Evolutionary conservation across 305 asterid genomes (phyloP).

Genomic region (Fraxinus latifolia): DNA sequence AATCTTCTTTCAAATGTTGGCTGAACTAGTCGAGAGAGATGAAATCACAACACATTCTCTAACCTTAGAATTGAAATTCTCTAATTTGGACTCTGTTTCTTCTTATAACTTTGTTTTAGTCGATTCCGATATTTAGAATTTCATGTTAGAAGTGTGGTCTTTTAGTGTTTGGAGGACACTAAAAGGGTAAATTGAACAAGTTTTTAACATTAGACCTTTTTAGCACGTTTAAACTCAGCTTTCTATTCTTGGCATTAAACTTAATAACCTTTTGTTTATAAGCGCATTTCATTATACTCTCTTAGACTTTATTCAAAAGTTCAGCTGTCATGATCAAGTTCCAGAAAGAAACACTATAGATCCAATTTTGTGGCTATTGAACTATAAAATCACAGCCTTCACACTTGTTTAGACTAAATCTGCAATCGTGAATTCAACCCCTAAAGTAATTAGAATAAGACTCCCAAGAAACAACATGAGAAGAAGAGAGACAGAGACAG

Average conservation of each 20-base stretch:
- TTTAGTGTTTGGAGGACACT: no score
- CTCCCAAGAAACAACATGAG: constrained; percentile 21
- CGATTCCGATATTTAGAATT: background rate
- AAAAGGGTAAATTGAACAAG: background rate
- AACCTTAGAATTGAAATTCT: background rate
- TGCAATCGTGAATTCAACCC: constrained; percentile 24
- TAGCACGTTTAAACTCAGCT: no score
- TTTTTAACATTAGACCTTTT: background rate
- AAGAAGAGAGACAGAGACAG: background rate
- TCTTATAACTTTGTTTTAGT: background rate
- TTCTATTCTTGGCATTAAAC: no score
- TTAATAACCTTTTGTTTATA: no score
- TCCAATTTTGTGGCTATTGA: constrained; percentile 11
- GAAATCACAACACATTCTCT: background rate
- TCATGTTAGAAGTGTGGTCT: background rate
- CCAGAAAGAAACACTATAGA: constrained; percentile 22
- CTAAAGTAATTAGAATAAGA: constrained; percentile 13
- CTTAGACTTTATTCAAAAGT: background rate
- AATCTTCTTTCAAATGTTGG: background rate
- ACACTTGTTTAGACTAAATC: constrained; percentile 7
- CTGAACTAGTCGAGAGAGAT: background rate
- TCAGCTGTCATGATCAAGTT: background rate
- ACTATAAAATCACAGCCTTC: background rate
- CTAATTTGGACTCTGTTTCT: background rate
- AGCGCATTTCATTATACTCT: no score